A percentile compares a stretch with the other conserved stretches of the same genome.
Conservation (phyloP, 306 rosid genomes). For the Carpinus fangiana region DNA sequence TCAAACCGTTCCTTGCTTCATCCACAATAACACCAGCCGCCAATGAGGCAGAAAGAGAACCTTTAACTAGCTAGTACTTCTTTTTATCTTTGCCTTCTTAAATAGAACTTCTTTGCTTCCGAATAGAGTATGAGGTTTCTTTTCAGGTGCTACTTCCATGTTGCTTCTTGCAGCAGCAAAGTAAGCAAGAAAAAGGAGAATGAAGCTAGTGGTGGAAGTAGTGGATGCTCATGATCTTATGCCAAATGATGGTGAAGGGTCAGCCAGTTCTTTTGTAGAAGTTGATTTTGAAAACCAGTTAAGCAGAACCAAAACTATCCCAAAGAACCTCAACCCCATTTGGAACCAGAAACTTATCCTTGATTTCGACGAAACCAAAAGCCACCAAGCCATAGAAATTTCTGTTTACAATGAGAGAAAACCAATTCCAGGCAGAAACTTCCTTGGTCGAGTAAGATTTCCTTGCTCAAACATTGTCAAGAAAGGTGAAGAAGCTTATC, state of each 20-base stretch:
- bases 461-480: slow-evolving; percentile 61
- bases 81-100: slow-evolving; percentile 35
- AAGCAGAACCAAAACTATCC: slow-evolving; percentile 55
- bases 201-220: slow-evolving; percentile 66
- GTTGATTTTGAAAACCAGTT: slow-evolving; percentile 60
- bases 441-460: slow-evolving; percentile 66
- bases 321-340: slow-evolving; percentile 66
- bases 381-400: slow-evolving; percentile 44
- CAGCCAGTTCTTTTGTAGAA: slow-evolving; percentile 63
- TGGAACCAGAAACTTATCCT: slow-evolving; percentile 54
- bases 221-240: slow-evolving; percentile 70
- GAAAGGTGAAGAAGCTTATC: slow-evolving; percentile 67
- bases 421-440: slow-evolving; percentile 41
- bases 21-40: slow-evolving; percentile 24
- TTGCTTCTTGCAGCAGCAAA: slow-evolving; percentile 38
- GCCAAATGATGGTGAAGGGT: slow-evolving; percentile 68
- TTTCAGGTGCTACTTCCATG: slow-evolving; percentile 41
- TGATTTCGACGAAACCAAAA: slow-evolving; percentile 43
- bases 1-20: slow-evolving; percentile 74
- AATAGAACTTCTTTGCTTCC: slow-evolving; percentile 62
- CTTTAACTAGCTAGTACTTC: slow-evolving; percentile 13
- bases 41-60: slow-evolving; percentile 35
- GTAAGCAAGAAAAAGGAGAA: slow-evolving; percentile 38
- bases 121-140: slow-evolving; percentile 58
- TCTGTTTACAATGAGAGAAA: slow-evolving; percentile 53